Base-by-base conservation (phyloP, 345 rosid genomes). In the Salix udensis region DNA sequence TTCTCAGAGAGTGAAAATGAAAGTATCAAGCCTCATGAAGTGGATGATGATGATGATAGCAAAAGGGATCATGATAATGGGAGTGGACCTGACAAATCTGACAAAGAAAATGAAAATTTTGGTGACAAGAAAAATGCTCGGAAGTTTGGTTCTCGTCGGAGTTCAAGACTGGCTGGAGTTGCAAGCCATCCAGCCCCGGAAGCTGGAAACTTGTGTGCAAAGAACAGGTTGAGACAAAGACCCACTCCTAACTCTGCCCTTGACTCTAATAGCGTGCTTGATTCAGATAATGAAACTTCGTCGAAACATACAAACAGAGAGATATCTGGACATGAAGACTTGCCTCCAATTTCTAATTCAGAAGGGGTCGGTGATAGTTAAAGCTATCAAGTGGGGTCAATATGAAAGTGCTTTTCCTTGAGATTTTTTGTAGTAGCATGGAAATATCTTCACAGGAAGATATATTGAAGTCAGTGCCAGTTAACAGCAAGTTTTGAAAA, bases 151-250 rank as follows among this genome's bases (percentile, higher is more conserved):
- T 73, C 77, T 0, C 76, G 78, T 34, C 55, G 78, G 80, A 84
- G 85, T 67, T 68, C 64, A 65, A 84, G 87, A 75, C 72, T 83
- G 73, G 82, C 87, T 31, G 84, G 83, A 72, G 78, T 10, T 40
- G 55, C 78, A 68, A 48, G 44, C 69, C 80, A 71, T 71, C 78
- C 74, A 50, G 85, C 4, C 30, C 65, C 28, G 46, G 83, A 85
- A 82, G 79, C 79, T 21, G 70, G 77, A 76, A 85, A 71, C 77
- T 50, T 78, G 74, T 80, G 81, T 67, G 68, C 85, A 34, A 88
- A 83, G 83, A 86, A 80, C 53, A 82, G 84, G 74, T 68, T 83
- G 82, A 85, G 94, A 82, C 93, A 90, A 77, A 88, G 94, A 77
- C 83, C 89, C 30, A 79, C 76, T 1, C 80, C 78, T 39, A 90